phyloP scores from a whole-genome alignment of 148 eudicot species.

The Dysphania ambrosioides region DNA sequence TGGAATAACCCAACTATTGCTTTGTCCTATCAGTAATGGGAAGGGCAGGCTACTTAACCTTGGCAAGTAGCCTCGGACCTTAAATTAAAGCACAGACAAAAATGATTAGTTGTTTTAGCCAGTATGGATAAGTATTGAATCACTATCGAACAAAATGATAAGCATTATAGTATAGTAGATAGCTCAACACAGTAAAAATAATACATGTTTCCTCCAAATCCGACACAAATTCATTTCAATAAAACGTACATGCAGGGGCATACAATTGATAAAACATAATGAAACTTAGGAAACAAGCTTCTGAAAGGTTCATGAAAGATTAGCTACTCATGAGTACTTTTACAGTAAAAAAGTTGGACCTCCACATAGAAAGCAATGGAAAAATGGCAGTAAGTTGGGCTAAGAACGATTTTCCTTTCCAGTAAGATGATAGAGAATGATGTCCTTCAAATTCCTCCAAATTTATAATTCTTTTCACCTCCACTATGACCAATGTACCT shows the following conservation, averaged over 20 bases:
- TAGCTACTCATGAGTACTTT: not conserved
- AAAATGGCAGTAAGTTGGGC: not conserved
- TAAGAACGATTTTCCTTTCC: not conserved
- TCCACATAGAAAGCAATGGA: not conserved
- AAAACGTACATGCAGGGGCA: not conserved
- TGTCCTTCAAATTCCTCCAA: not conserved
- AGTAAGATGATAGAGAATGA: not conserved
- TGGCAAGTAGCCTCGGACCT: constrained; percentile 17
- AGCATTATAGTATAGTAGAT: constrained; percentile 10
- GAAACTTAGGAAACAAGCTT: constrained; percentile 11
- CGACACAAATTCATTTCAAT: constrained; percentile 6
- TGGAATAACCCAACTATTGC: constrained; percentile 7
- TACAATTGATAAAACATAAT: constrained; percentile 2
- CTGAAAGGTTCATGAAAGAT: constrained; percentile 1
- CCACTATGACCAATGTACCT: constrained; percentile 1
- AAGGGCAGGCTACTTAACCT: constrained; percentile 18
- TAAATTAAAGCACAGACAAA: not conserved
- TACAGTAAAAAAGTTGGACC: not conserved
- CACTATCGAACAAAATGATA: not conserved
- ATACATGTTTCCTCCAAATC: constrained; percentile 18
- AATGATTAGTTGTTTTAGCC: constrained; percentile 19
- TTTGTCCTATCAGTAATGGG: constrained; percentile 22
- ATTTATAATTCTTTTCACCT: not conserved
- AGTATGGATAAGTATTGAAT: constrained; percentile 10
- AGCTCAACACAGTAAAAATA: constrained; percentile 13